Base-by-base conservation (phyloP, 352 stramenopile species). In the Phytophthora colocasiae region DNA sequence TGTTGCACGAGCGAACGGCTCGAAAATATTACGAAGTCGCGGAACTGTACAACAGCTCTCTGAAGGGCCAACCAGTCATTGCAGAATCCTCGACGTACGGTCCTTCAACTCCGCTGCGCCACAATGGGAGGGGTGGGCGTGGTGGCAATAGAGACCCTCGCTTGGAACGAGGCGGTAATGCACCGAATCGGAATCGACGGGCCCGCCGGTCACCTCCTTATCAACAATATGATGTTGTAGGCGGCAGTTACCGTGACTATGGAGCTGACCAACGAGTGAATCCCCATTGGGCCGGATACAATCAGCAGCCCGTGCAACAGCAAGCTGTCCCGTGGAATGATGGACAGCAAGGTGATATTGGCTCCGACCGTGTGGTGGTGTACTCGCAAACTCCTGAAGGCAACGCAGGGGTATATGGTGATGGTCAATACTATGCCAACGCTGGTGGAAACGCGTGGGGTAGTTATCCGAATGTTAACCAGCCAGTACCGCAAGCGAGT, bases 1-100 rank as follows among this genome's bases (percentile, higher is more conserved):
- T 87, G 49, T 66, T 96, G 10, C 83, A 94, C 29, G 70, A 90
- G 51, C 79, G 68, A 15, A 78, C 72, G 1, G 68, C 67, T 5
- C 73, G 58, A 27, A 79, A 71, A 27, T 94, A 92, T 40, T 45
- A 83, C 27, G 72, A 90, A 55, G 75, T 94, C n/a, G 82, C 82
- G 1, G 82, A 92, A 19, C 61, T 91, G 34, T 94, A 94, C 70
- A 90, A 85, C 66, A 86, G 69, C 40, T 58, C 69, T 3, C 49
- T 75, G 24, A 87, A 90, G 52, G 55, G 53, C 10, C 58, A 80
- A 48, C 53, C 73, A 1, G 51, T 65, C 19, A 64, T 59, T 5
- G 36, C 63, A 6, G 66, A 82, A 41, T 43, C 66, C 22, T 59
- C 66, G 19, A 58, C 53, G 27, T 73, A 68, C 32, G 48, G 63